These are phyloP conservation scores for Rostrohypoxylon terebratum DNA, from an alignment of 495 filamentous ascomycete species.

Conservation along the genomic window DNA sequence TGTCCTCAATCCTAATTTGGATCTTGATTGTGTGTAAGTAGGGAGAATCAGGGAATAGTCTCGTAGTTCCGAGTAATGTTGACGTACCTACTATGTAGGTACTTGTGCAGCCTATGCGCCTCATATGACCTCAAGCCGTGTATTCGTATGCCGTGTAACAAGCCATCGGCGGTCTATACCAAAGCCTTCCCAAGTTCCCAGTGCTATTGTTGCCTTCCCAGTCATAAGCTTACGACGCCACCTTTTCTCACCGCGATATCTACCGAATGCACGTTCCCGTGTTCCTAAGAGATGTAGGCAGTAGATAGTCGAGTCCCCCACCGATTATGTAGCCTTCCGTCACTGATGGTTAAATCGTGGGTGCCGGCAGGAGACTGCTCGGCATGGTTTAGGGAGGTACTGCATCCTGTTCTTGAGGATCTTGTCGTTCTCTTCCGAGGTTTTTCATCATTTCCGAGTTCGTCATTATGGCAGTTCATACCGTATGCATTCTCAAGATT, in stretches of 20 bases:
- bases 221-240: background rate
- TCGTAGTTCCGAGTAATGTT: background rate
- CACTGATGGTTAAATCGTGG: background rate
- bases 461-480: background rate
- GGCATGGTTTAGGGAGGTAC: background rate
- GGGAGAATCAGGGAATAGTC: background rate
- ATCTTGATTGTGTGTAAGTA: background rate
- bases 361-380: background rate
- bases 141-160: background rate
- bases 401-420: background rate
- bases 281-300: background rate
- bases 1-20: background rate
- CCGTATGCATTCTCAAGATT: background rate
- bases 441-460: too few relatives aligned
- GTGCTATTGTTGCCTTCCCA: background rate
- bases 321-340: conserved; percentile 23
- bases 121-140: background rate
- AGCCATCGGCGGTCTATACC: background rate
- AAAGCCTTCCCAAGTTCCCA: background rate
- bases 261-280: conserved; percentile 27
- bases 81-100: background rate
- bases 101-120: too few relatives aligned
- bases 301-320: conserved; percentile 1
- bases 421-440: background rate
- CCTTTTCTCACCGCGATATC: conserved; percentile 3